Percentiles rank a stretch among this genome's conserved stretches.
phyloP scores from a whole-genome alignment of 148 eudicot genomes.

The Pharnaceum exiguum region DNA sequence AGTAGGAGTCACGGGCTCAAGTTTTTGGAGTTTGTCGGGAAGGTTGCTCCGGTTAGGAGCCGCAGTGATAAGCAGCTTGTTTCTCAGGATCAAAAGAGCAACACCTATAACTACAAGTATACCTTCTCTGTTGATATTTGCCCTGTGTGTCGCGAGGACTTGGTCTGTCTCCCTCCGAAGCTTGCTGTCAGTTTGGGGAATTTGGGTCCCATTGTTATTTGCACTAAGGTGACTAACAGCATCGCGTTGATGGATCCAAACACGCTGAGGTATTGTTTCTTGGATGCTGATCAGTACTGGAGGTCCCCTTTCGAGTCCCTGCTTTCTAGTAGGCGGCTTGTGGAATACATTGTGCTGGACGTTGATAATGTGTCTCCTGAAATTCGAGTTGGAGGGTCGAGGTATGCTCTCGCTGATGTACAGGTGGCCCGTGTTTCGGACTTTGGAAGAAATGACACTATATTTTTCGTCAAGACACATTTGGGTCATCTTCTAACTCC shows the following conservation, averaged over 20 bases:
- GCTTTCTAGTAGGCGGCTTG: conserved; percentile 50
- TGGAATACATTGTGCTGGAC: conserved; percentile 48
- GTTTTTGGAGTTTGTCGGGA: conserved; percentile 66
- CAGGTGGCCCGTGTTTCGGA: conserved; percentile 63
- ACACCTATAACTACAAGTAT: conserved; percentile 47
- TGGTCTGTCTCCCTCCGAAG: conserved; percentile 68
- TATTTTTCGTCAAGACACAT: conserved; percentile 52
- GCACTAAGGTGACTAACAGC: conserved; percentile 49
- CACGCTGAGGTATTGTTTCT: conserved; percentile 41
- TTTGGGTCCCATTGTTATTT: conserved; percentile 57
- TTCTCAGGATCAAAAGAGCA: conserved; percentile 74
- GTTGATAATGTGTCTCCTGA: conserved; percentile 38
- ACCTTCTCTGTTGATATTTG: conserved; percentile 71
- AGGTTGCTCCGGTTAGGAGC: conserved; percentile 51
- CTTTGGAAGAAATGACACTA: conserved; percentile 56
- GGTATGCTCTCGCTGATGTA: conserved; percentile 59
- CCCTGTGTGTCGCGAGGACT: conserved; percentile 79
- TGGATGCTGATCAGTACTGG: conserved; percentile 61
- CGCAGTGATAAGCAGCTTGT: conserved; percentile 46
- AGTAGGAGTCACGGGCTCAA: conserved; percentile 64
- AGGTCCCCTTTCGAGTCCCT: conserved; percentile 35
- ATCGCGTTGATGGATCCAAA: conserved; percentile 47
- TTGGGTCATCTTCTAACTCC: conserved; percentile 54
- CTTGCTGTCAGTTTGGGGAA: conserved; percentile 44
- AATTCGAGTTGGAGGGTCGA: conserved; percentile 51